Conservation (phyloP, 2,329 filamentous ascomycete genomes). For the Alternaria viburni region DNA sequence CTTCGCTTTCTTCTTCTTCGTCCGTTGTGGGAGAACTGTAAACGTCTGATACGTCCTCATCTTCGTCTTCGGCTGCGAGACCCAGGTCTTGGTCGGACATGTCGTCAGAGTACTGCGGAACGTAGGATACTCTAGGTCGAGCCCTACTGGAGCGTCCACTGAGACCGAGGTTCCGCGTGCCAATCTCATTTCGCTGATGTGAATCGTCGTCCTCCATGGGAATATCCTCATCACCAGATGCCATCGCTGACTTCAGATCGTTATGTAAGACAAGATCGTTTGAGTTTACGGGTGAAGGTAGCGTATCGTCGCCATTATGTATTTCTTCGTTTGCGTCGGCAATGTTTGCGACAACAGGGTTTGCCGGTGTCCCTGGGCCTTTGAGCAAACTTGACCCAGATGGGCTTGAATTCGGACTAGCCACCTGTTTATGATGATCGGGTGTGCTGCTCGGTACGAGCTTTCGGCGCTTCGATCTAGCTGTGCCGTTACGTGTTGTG, state of each 20-base stretch:
- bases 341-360: background rate
- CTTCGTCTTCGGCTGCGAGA: slow-evolving; percentile 1
- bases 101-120: too few relatives aligned
- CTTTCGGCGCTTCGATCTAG: background rate
- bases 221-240: background rate
- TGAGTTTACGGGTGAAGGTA: background rate
- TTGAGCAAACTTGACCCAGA: background rate
- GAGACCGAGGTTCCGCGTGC: too few relatives aligned
- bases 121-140: slow-evolving; percentile 18
- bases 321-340: background rate
- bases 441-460: background rate
- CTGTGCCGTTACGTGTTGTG: background rate
- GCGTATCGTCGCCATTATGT: background rate
- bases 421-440: background rate
- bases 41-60: background rate
- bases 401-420: background rate
- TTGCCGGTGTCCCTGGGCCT: background rate
- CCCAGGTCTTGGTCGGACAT: slow-evolving; percentile 7
- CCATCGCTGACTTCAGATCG: background rate
- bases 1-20: slow-evolving; percentile 5
- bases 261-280: background rate
- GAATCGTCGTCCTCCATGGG: background rate
- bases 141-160: slow-evolving; percentile 14
- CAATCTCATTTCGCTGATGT: too few relatives aligned
- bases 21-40: background rate